These are phyloP conservation scores for Aspergillus terreus DNA, from an alignment of 2,329 filamentous ascomycete genomes.

Conservation along the genomic window DNA sequence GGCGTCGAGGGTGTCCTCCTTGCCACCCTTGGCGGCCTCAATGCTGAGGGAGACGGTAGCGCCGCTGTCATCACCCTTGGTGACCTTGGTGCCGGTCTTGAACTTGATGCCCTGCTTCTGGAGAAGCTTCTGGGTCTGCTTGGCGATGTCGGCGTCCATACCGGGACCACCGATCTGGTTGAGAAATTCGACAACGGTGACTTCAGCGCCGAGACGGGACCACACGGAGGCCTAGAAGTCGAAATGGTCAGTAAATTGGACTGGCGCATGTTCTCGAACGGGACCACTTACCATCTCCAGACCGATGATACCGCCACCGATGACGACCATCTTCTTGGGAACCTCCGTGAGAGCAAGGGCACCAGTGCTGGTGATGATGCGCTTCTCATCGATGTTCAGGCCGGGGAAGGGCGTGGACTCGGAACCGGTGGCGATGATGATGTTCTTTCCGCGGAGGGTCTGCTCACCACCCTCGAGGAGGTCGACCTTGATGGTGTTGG, in stretches of 20 bases:
- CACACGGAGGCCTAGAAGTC: slow-evolving; percentile 71
- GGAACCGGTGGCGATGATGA: slow-evolving; percentile 92
- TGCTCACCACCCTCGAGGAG: slow-evolving; percentile 90
- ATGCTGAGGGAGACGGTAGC: slow-evolving; percentile 77
- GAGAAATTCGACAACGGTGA: slow-evolving; percentile 96
- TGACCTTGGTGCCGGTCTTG: slow-evolving; percentile 95
- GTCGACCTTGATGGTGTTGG: slow-evolving; percentile 87
- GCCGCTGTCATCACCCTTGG: slow-evolving; percentile 74
- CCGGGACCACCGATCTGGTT: slow-evolving; percentile 95
- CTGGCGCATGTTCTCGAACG: neutral
- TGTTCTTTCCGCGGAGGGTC: slow-evolving; percentile 87
- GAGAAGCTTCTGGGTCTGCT: slow-evolving; percentile 86
- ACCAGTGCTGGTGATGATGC: slow-evolving; percentile 92
- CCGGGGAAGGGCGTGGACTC: slow-evolving; percentile 96
- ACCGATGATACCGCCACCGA: slow-evolving; percentile 97
- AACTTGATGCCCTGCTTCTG: slow-evolving; percentile 97
- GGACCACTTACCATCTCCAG: slow-evolving; percentile 75
- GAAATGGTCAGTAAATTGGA: too few relatives aligned
- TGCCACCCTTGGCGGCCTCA: slow-evolving; percentile 93
- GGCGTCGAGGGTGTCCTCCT: slow-evolving; percentile 84
- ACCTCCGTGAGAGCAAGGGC: slow-evolving; percentile 86
- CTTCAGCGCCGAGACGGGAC: slow-evolving; percentile 88
- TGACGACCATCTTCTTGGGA: slow-evolving; percentile 94
- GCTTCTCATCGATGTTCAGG: slow-evolving; percentile 94
- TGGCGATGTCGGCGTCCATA: slow-evolving; percentile 93